Conservation (phyloP, 305 asterid genomes). For the Fraxinus velutina region DNA sequence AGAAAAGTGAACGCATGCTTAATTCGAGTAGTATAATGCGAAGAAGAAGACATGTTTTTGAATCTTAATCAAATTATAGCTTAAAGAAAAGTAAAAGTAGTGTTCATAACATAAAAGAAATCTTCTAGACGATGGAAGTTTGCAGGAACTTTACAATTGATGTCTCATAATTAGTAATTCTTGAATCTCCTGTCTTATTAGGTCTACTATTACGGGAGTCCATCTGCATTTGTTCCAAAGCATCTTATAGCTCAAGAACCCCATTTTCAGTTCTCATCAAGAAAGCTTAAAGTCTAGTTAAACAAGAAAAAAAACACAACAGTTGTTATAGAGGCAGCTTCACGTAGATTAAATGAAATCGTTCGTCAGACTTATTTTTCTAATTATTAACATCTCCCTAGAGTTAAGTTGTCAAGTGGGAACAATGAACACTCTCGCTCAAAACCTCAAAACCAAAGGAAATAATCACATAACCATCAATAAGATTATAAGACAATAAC, state of each 20-base stretch:
- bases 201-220: neutral
- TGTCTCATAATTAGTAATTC: neutral
- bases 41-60: neutral
- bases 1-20: neutral
- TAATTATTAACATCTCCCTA: neutral
- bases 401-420: neutral
- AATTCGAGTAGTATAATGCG: neutral
- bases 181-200: neutral
- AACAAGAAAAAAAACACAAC: neutral
- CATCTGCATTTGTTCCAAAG: neutral
- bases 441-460: neutral
- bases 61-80: neutral
- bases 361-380: neutral
- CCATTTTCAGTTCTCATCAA: neutral
- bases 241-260: neutral
- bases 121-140: neutral
- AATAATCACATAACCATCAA: neutral
- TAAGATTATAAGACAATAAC: neutral
- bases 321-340: neutral
- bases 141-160: neutral
- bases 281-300: neutral
- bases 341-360: neutral
- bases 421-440: neutral
- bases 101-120: too few species aligned
- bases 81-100: neutral